phyloP scores from a whole-genome alignment of 129 eudicot genomes.

The Arctium lappa region DNA sequence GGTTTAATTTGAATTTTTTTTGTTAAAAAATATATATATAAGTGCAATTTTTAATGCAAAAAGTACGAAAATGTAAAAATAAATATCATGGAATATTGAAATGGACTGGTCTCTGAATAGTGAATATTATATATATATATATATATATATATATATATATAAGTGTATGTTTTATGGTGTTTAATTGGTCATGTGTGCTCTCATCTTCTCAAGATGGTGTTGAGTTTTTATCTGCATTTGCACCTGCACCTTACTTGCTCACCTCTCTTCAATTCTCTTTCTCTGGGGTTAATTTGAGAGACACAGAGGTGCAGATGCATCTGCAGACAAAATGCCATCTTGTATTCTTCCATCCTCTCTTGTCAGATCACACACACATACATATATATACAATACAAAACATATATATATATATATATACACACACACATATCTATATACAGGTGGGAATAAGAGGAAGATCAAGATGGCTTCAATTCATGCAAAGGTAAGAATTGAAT shows the following conservation, averaged over 20 bases:
- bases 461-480: background rate
- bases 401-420: background rate
- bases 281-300: background rate
- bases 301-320: slow-evolving; percentile 42
- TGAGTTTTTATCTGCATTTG: slow-evolving; percentile 52
- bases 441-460: slow-evolving; percentile 1
- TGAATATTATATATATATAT: background rate
- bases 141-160: background rate
- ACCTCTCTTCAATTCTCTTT: background rate
- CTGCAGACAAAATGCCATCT: slow-evolving; percentile 41
- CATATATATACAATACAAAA: background rate
- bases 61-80: too few species aligned
- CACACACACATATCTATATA: background rate
- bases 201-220: slow-evolving; percentile 17
- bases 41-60: too few species aligned
- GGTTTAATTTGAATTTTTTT: too few species aligned
- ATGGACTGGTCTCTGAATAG: background rate
- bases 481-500: slow-evolving; percentile 2
- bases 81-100: slow-evolving; percentile 13
- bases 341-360: background rate
- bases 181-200: background rate
- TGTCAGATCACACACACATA: background rate
- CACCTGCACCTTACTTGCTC: slow-evolving; percentile 53
- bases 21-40: too few species aligned
- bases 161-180: slow-evolving; percentile 7